Conservation (phyloP, 371 early-diverging fungal species). For the Basidiobolus meristosporus region DNA sequence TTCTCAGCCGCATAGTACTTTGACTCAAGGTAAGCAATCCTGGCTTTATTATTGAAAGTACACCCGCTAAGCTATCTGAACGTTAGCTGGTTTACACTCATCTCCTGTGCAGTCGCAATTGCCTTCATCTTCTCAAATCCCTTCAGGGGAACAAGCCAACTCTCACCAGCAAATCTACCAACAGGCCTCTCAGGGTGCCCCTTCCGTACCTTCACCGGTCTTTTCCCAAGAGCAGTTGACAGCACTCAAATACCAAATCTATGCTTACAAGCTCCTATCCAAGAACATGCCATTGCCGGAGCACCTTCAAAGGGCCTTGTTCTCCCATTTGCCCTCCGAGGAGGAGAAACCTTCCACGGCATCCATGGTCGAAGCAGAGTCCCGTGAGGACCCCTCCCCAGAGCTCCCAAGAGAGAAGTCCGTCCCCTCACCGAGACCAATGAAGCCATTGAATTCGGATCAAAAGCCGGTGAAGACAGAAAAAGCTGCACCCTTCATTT, state of each 20-base stretch:
- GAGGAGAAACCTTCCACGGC: slow-evolving; percentile 1
- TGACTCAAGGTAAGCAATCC: no score
- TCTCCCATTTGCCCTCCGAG: slow-evolving; percentile 7
- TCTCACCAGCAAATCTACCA: slow-evolving; percentile 2
- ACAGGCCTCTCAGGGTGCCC: neutral
- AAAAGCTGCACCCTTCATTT: slow-evolving; percentile 13
- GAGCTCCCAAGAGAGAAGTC: neutral
- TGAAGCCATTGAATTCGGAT: neutral
- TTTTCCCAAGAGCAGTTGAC: slow-evolving; percentile 42
- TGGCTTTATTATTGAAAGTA: no score
- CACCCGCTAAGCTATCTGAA: no score
- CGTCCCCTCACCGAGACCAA: neutral
- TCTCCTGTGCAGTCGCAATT: no score
- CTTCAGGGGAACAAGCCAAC: neutral
- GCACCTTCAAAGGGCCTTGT: slow-evolving; percentile 46
- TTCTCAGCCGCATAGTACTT: no score
- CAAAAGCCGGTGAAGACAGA: slow-evolving; percentile 2
- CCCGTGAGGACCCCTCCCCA: neutral
- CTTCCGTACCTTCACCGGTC: slow-evolving; percentile 8
- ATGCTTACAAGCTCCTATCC: slow-evolving; percentile 62
- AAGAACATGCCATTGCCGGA: slow-evolving; percentile 59
- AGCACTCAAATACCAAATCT: slow-evolving; percentile 55
- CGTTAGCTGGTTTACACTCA: no score
- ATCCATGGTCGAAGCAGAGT: neutral
- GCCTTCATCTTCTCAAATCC: no score